Base-by-base conservation (phyloP, 2,329 filamentous ascomycete genomes). In the Sphaerostilbella broomeana region DNA sequence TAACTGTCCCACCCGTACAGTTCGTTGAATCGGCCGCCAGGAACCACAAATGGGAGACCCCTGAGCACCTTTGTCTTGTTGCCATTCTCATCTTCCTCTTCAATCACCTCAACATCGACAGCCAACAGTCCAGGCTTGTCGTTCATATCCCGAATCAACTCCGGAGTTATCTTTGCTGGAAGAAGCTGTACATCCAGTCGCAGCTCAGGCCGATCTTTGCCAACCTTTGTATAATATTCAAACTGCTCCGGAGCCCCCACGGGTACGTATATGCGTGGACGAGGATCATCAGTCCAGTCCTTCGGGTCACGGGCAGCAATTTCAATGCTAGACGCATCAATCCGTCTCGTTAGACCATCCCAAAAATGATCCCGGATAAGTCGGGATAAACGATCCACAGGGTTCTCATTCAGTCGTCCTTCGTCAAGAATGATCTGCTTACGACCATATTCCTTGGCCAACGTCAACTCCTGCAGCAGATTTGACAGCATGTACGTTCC, bases 1-100 rank as follows among this genome's bases (percentile, higher is more conserved):
- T 97, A 98, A 60, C 88, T 95, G 64, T 98, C 92, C 92, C 92
- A 98, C 32, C 90, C 90, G 59, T 98, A 98, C 16, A 98, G 67
- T 62, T 98, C 92, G 63, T 98, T 98, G 79, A 98, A 98, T 20
- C 92, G 79, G 17, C 92, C 92, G 44, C 92, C 92, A 0, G 92
- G 92, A 3, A 98, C 92, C n/a, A 97, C 88, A 53, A 97, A 98
- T 0, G 92, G 90, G 43, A 94, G 72, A 3, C 92, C 92, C 24
- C 74, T 73, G 27, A 94, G 68, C 4, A 82, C 83, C 57, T 84
- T 73, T 4, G 83, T 83, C 57, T 84, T 72, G 26, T 81, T 81
- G 3, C 84, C 84, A 17, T 67, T 67, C 25, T 55, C 54, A 31
- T 50, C 45, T 4, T 77, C 75, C 52, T 94, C 77, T 10, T 64